phyloP scores from a whole-genome alignment of 805 yeast genomes.

The Candida multigemmis region DNA sequence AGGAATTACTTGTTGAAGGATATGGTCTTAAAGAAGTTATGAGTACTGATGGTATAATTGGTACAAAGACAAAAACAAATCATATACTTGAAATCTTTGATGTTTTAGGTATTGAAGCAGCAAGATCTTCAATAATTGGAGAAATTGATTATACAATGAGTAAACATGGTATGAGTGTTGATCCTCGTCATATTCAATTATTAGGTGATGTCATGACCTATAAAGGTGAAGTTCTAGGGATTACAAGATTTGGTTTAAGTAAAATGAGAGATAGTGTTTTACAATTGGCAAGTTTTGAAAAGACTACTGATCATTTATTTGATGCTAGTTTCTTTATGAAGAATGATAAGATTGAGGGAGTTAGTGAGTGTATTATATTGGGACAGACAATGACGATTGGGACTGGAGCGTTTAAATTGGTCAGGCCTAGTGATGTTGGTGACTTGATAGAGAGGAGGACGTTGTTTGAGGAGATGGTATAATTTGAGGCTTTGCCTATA shows the following conservation, averaged over 20 bases:
- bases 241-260: slow-evolving; percentile 94
- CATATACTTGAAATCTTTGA: slow-evolving; percentile 84
- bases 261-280: slow-evolving; percentile 98
- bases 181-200: slow-evolving; percentile 97
- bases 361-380: slow-evolving; percentile 90
- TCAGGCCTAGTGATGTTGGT: slow-evolving; percentile 43
- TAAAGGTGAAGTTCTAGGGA: slow-evolving; percentile 97
- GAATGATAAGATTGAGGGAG: slow-evolving; percentile 93
- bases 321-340: slow-evolving; percentile 99
- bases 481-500: slow-evolving; percentile 5
- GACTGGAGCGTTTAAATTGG: slow-evolving; percentile 90
- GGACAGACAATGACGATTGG: slow-evolving; percentile 98
- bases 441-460: slow-evolving; percentile 34
- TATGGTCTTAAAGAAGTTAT: slow-evolving; percentile 93
- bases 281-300: slow-evolving; percentile 95
- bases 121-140: slow-evolving; percentile 81
- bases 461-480: slow-evolving; percentile 36
- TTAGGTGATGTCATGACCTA: slow-evolving; percentile 98
- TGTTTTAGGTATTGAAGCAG: slow-evolving; percentile 97
- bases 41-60: slow-evolving; percentile 95
- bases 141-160: slow-evolving; percentile 98
- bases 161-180: slow-evolving; percentile 99
- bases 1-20: slow-evolving; percentile 94
- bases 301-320: slow-evolving; percentile 95
- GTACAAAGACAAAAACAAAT: slow-evolving; percentile 79